phyloP scores from a whole-genome alignment of 495 filamentous ascomycete genomes.

The Penicillium alfredii region DNA sequence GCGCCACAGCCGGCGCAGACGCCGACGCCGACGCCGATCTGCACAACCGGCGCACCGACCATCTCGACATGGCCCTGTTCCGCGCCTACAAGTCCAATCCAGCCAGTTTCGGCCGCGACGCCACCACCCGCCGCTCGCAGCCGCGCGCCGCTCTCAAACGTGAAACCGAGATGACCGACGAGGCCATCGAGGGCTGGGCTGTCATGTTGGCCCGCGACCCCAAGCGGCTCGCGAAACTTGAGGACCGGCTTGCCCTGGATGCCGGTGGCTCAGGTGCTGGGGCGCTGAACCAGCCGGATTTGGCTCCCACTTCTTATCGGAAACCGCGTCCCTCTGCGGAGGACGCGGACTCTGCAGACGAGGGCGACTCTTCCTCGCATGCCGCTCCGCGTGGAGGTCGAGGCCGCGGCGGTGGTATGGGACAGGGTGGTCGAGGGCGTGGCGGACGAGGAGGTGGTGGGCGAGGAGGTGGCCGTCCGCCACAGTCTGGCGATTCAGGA shows the following conservation, averaged over 20 bases:
- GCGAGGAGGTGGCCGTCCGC: constrained; percentile 47
- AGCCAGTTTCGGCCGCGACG: constrained; percentile 62
- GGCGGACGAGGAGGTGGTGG: constrained; percentile 46
- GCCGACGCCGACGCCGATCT: constrained; percentile 34
- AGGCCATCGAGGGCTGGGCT: constrained; percentile 90
- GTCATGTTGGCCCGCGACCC: constrained; percentile 74
- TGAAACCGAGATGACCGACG: constrained; percentile 85
- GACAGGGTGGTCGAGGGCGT: constrained; percentile 43
- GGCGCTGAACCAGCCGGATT: constrained; percentile 45
- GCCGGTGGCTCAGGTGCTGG: constrained; percentile 34
- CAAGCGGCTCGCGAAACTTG: constrained; percentile 56
- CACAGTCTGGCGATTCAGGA: constrained; percentile 21
- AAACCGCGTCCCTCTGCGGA: constrained; percentile 26
- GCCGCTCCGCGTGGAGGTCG: constrained; percentile 48
- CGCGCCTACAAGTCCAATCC: constrained; percentile 56
- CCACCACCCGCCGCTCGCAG: constrained; percentile 57
- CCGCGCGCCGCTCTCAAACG: constrained; percentile 58
- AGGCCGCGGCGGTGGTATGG: constrained; percentile 41
- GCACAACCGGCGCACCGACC: constrained; percentile 27
- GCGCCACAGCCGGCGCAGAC: constrained; percentile 36
- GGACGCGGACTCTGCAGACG: constrained; percentile 27
- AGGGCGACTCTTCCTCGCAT: constrained; percentile 28
- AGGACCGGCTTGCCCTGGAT: constrained; percentile 57
- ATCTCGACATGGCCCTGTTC: constrained; percentile 54
- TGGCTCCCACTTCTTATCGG: constrained; percentile 56